Percentiles rank a stretch among this genome's conserved stretches.
Conservation (phyloP, 257 asterid species). For the Przewalskia tangutica region DNA sequence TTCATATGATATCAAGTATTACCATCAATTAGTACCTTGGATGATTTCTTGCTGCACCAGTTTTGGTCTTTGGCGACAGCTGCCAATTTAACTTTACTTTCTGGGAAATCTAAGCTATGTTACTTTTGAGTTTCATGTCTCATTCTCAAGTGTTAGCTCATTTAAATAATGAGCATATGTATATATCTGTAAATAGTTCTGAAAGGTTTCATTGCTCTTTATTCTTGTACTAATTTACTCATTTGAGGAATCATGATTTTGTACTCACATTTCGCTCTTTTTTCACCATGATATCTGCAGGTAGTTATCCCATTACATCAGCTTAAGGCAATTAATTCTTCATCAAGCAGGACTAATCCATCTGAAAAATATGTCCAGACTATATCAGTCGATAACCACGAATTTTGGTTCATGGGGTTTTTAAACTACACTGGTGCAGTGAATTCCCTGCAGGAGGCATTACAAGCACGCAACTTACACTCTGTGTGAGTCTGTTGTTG, state of each 20-base stretch:
- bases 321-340: slow-evolving; percentile 73
- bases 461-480: slow-evolving; percentile 25
- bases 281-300: slow-evolving; percentile 23
- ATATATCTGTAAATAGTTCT: not conserved
- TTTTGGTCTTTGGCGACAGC: not conserved
- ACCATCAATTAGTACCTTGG: not conserved
- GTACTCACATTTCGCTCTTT: not conserved
- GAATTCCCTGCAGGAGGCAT: slow-evolving; percentile 48
- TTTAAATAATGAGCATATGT: not conserved
- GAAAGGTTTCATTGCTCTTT: not conserved
- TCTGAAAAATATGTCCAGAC: slow-evolving; percentile 82
- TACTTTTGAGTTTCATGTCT: not conserved
- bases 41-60: not conserved
- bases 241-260: not conserved
- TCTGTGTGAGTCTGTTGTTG: slow-evolving; percentile 26
- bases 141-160: not conserved
- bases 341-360: slow-evolving; percentile 62
- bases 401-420: slow-evolving; percentile 96
- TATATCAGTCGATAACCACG: slow-evolving; percentile 83
- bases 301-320: slow-evolving; percentile 90
- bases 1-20: not conserved
- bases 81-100: not conserved
- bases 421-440: slow-evolving; percentile 67
- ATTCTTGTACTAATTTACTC: not conserved
- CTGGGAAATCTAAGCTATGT: not conserved